Evolutionary conservation across 2,329 filamentous ascomycete genomes (phyloP).

Genomic region (Beauveria medogensis): DNA sequence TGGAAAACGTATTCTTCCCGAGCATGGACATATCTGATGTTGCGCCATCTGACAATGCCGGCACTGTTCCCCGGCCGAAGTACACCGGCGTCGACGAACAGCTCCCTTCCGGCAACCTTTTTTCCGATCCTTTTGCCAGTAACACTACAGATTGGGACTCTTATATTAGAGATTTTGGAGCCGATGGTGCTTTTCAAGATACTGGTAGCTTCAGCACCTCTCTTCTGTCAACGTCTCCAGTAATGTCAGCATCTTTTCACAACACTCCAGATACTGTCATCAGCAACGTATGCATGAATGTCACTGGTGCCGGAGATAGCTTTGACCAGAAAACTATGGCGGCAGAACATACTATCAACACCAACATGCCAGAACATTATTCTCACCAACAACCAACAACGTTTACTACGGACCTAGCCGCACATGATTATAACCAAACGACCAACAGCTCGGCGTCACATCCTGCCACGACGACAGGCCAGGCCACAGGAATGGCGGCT

Average conservation of each 20-base stretch:
- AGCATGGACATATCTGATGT: neutral
- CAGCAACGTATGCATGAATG: neutral
- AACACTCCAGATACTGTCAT: neutral
- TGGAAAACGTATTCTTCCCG: neutral
- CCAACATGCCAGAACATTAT: neutral
- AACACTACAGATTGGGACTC: neutral
- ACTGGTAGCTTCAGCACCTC: neutral
- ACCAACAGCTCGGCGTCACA: neutral
- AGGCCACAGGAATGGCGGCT: neutral
- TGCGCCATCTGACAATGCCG: neutral
- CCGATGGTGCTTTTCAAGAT: neutral
- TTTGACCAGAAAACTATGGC: neutral
- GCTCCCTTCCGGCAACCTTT: neutral
- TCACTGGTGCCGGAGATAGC: neutral
- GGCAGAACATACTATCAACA: neutral
- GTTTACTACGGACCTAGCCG: neutral
- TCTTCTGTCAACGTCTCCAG: neutral
- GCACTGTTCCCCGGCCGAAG: neutral
- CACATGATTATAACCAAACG: neutral
- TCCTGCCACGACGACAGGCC: neutral
- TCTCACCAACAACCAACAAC: neutral
- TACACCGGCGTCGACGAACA: neutral
- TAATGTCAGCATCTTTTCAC: neutral
- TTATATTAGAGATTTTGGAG: neutral
- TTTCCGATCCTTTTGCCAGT: neutral